These are phyloP conservation scores for Zizania latifolia DNA, from an alignment of 176 grass and related monocot genomes.

Conservation along the genomic window DNA sequence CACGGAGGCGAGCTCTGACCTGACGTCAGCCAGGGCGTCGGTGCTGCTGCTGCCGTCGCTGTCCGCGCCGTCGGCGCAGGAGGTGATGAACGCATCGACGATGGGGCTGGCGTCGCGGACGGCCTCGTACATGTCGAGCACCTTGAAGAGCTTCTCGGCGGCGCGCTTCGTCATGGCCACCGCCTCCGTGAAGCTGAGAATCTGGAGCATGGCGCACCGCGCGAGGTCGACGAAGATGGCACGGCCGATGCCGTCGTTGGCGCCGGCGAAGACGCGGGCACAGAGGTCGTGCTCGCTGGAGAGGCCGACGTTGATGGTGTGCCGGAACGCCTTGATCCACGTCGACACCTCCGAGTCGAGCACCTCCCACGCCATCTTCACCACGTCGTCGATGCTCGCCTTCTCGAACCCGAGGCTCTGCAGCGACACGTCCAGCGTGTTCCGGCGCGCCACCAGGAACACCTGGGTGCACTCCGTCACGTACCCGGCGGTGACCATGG, in stretches of 20 bases:
- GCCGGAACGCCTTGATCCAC: constrained; percentile 73
- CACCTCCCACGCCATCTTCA: constrained; percentile 70
- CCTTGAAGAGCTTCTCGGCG: constrained; percentile 90
- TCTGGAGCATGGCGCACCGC: constrained; percentile 36
- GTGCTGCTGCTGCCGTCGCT: not conserved
- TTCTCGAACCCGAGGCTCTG: constrained; percentile 65
- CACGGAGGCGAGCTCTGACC: constrained; percentile 44
- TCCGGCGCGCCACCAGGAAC: constrained; percentile 59
- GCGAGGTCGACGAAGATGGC: constrained; percentile 52
- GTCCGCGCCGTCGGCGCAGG: not conserved
- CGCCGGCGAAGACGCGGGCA: constrained; percentile 43
- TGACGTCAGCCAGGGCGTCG: constrained; percentile 36
- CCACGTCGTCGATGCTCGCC: constrained; percentile 70
- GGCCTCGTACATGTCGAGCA: constrained; percentile 92
- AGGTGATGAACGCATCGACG: constrained; percentile 38
- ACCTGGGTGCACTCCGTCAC: constrained; percentile 71
- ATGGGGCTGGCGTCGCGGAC: constrained; percentile 44
- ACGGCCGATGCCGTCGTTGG: not conserved
- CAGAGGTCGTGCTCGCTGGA: constrained; percentile 60
- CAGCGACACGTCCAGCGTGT: constrained; percentile 58
- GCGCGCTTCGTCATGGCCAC: constrained; percentile 61
- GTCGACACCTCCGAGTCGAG: constrained; percentile 59
- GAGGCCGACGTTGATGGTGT: constrained; percentile 36
- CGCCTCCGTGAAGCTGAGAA: constrained; percentile 80
- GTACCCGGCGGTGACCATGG: constrained; percentile 59